These are phyloP conservation scores for Agrocybe pediades DNA, from an alignment of 768 basidiomycete genomes.

Conservation along the genomic window DNA sequence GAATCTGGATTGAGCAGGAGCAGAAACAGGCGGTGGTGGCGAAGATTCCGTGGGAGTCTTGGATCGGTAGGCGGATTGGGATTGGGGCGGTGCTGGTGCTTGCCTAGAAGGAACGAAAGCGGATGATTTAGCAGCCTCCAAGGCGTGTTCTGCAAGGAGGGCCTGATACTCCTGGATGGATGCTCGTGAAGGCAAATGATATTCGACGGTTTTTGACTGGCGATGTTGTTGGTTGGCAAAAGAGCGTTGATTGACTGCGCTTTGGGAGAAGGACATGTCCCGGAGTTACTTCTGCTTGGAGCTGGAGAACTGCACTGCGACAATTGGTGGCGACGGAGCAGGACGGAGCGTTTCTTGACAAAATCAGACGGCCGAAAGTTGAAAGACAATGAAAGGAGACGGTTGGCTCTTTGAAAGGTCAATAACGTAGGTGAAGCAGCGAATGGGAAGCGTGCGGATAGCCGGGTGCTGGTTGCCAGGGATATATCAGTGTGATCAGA, in stretches of 20 bases:
- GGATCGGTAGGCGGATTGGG: constrained; percentile 43
- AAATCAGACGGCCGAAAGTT: background rate
- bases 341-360: background rate
- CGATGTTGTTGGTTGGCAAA: constrained; percentile 42
- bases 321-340: constrained; percentile 8
- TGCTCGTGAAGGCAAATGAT: constrained; percentile 72
- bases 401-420: too few relatives aligned
- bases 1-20: constrained; percentile 32
- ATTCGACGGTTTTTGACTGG: constrained; percentile 72
- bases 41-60: constrained; percentile 49
- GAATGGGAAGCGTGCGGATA: constrained; percentile 10
- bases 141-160: constrained; percentile 66
- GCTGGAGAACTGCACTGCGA: constrained; percentile 4
- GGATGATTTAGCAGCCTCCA: constrained; percentile 44
- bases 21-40: constrained; percentile 27
- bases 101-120: constrained; percentile 37
- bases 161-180: constrained; percentile 79
- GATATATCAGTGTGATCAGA: constrained; percentile 22
- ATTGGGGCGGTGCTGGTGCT: constrained; percentile 39
- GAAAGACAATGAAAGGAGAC: background rate
- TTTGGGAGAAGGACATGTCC: constrained; percentile 47
- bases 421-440: constrained; percentile 14
- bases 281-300: constrained; percentile 11
- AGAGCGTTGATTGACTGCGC: constrained; percentile 49
- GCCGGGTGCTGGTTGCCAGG: constrained; percentile 22